Evolutionary conservation across 2,329 filamentous ascomycete species (phyloP), one percentile per base, ranked within the genome.

Genomic region (Fusarium tjaetaba): DNA sequence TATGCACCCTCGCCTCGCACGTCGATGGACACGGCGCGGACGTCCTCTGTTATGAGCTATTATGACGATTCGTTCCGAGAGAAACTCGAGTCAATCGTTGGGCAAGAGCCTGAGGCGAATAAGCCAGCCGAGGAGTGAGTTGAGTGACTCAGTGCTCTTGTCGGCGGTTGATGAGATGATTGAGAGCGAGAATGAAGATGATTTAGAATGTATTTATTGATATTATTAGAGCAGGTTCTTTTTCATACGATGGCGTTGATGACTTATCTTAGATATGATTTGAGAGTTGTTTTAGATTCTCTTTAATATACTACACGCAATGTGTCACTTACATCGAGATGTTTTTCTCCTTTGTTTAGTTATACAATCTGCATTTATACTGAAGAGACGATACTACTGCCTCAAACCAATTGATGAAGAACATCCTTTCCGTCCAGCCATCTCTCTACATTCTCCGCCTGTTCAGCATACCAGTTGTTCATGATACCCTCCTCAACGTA

Each of bases 11-110:
- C 68, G 4, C 55, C 68, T 8, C 68, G 68, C 11, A 70, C 68
- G 15, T 70, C 68, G 0, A 42, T 70, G 6, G 68, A 70, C 18
- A 70, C 68, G 10, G 30, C 66, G n/a, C 60, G 63, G 26, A 66
- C 63, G 14, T 63, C 52, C 34, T 70, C 68, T 5, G 68, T 70
- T 20, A 70, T 70, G 68, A 70, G 68, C 22, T 65, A 70, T 34
- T 70, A 70, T 9, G 68, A 70, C 15, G 68, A 70, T 36, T 65
- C 68, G 6, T 70, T 70, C 18, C 66, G 68, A 24, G 66, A 70
- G 53, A 70, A 70, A 43, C 66, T 70, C 4, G 68, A 70, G n/a
- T 60, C 66, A 11, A 61, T 70, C 7, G 66, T 70, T 18, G 66
- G 53, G 1, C 66, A 70, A 58, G 68, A 70, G 46, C 38, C 66